Base-by-base conservation (phyloP, 2,329 filamentous ascomycete genomes). In the Colletotrichum phormii region DNA sequence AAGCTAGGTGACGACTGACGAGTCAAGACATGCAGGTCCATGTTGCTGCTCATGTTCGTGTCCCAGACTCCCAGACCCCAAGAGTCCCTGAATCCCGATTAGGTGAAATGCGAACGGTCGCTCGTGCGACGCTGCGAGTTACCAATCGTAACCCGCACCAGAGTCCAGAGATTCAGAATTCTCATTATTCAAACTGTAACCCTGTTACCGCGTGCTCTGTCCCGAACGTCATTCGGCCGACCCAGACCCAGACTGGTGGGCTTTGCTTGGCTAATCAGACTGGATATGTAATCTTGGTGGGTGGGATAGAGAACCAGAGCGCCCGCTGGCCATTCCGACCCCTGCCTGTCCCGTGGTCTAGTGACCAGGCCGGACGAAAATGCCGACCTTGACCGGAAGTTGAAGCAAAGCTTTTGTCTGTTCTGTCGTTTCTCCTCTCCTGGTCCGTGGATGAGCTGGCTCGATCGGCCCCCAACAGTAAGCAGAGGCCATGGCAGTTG, bases 1-100 rank as follows among this genome's bases (percentile, higher is more conserved):
- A 73, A 73, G 57, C 71, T 53, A 4, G 58, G 68, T 73, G 71
- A 73, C 68, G 62, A 73, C 62, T 73, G 71, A 73, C 68, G 58
- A 73, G 62, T 72, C 71, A 49, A 72, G 63, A 31, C 37, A 51
- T 51, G 61, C 67, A 72, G 53, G 59, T 64, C 65, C 57, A 62
- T 58, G 63, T 37, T 60, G 42, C 29, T 60, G 49, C 18, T 31
- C 63, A 49, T 57, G 13, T 49, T 67, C 55, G 49, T 37, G 64
- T 37, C 64, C 63, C 31, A 55, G 12, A 49, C 8, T 49, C 18
- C 18, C 18, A n/a, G 42, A 49, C 42, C 18, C 4, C 18, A 8
- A 9, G 15, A n/a, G 42, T 49, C 42, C 42, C 42, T 22, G 42
- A 22, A 35, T 8, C 5, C 46, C 22, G 51, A 31, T 37, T 37